Base-by-base conservation (phyloP, 2,329 filamentous ascomycete species). In the Diplodia seriata region DNA sequence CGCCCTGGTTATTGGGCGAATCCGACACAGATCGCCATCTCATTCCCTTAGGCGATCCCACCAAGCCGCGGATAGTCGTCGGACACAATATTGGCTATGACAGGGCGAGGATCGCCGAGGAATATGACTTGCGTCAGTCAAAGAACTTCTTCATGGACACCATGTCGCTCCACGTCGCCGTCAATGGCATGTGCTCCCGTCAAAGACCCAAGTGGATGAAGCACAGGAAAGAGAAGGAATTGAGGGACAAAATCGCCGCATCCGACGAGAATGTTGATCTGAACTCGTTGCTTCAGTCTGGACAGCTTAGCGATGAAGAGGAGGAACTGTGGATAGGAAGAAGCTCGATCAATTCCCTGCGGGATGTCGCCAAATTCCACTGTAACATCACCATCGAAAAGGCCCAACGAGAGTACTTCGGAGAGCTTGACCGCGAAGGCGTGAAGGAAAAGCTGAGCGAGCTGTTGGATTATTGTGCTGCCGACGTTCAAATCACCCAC, bases 171-270 rank as follows among this genome's bases (percentile, higher is more conserved):
- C 95, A 99, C 77, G 94, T 97, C 8, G 96, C 96, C 2, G 94
- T 97, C 29, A 99, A 99, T 76, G 95, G 95, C 70, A 99, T 99
- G 95, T 99, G 95, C 79, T 98, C 95, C 26, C 90, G 91, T 71
- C 95, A 99, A 78, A 87, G 95, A 61, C 95, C 96, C 9, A 97
- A 92, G 0, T 99, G 95, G 95, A 93, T 97, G 90, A 96, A 92
- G 78, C 92, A 97, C 78, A 91, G 93, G 76, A 99, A 99, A 81
- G 93, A 90, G 71, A 86, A 90, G 68, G 94, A 98, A 75, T 75
- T 94, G 55, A 85, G 92, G 61, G 94, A 97, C 70, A 91, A 90
- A 74, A 89, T 94, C 57, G 87, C 91, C 5, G 89, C 85, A 59
- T 86, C 92, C 66, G 90, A 89, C 3, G 86, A 90, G 18, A 90